A percentile compares a stretch with the other conserved stretches of the same genome.
Evolutionary conservation across 371 early-diverging fungal species (phyloP).

Genomic region (Cokeromyces recurvatus): DNA sequence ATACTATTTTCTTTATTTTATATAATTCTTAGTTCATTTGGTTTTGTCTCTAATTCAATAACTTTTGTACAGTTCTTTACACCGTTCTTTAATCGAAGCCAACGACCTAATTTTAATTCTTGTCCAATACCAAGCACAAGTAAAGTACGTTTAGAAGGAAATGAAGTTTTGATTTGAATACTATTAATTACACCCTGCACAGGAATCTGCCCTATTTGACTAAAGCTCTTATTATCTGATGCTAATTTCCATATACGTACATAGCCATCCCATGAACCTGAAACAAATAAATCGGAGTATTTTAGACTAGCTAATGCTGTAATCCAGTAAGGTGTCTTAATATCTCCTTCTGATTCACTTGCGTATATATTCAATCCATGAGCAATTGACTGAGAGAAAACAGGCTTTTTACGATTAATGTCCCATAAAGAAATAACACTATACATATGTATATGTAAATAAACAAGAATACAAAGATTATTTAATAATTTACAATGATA

Average conservation of each 20-base stretch:
- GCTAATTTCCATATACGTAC: constrained; percentile 85
- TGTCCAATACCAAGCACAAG: constrained; percentile 81
- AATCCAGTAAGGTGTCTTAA: constrained; percentile 74
- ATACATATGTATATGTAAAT: background rate
- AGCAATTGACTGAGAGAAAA: constrained; percentile 66
- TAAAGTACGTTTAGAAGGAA: constrained; percentile 46
- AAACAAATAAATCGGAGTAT: constrained; percentile 86
- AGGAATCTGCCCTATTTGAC: constrained; percentile 52
- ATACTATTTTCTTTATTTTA: too few relatives aligned
- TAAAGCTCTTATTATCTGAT: constrained; percentile 64
- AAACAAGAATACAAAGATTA: too few relatives aligned
- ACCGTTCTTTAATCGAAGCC: constrained; percentile 66
- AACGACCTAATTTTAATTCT: constrained; percentile 89
- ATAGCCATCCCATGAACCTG: constrained; percentile 89
- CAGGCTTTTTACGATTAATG: constrained; percentile 84
- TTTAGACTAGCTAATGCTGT: constrained; percentile 77
- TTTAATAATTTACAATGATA: too few relatives aligned
- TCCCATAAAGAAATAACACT: constrained; percentile 85
- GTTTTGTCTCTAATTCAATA: constrained; percentile 33
- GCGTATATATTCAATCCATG: constrained; percentile 66
- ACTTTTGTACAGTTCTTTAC: constrained; percentile 65
- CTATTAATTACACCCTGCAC: constrained; percentile 54
- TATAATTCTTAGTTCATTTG: too few relatives aligned
- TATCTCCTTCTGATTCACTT: constrained; percentile 35
- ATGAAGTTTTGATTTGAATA: constrained; percentile 46